Base-by-base conservation (phyloP, 768 basidiomycete species). In the Suillus variegatus region DNA sequence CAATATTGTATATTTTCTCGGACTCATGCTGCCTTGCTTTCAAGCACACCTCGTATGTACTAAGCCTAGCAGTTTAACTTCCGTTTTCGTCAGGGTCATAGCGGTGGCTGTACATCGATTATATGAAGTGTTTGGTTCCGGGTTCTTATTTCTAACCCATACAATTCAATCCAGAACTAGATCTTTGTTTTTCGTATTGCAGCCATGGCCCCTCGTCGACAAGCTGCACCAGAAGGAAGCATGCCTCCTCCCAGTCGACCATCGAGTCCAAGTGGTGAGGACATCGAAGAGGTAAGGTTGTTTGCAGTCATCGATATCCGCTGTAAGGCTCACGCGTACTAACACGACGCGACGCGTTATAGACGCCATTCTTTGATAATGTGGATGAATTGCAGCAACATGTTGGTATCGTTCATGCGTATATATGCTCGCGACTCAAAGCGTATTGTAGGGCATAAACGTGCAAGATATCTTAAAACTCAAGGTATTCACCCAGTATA, bases 401-500 rank as follows among this genome's bases (percentile, higher is more conserved):
- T 73, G 92, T 90, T 70, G 38, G 84, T 62, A 28, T 58, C 4
- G n/a, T 22, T 5, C 5, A 46, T 22, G 20, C 36, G 32, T 32
- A 43, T 64, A 51, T 63, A 63, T 55, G 40, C 56, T 35, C 46
- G 46, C 60, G 67, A 69, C 25, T 54, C 41, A 62, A 35, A 70
- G 40, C 25, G 38, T 22, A 20, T 54, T 47, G 9, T 69, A 97
- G 95, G 95, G 95, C 16, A 96, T 97, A 76, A 97, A 95, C 69
- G 89, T 95, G 35, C 94, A 97, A 81, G 96, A 98, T 74, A 97
- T 98, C 64, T 76, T 91, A 60, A 98, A 98, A 78, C 87, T 98
- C 67, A 97, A 97, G 79, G 93, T 89, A 55, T 68, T 14, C 73
- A 18, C 68, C 18, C 55, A 70, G 62, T 67, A 32, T 49, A 61